phyloP scores from a whole-genome alignment of 805 yeast genomes.

The Yamadazyma ubonensis region DNA sequence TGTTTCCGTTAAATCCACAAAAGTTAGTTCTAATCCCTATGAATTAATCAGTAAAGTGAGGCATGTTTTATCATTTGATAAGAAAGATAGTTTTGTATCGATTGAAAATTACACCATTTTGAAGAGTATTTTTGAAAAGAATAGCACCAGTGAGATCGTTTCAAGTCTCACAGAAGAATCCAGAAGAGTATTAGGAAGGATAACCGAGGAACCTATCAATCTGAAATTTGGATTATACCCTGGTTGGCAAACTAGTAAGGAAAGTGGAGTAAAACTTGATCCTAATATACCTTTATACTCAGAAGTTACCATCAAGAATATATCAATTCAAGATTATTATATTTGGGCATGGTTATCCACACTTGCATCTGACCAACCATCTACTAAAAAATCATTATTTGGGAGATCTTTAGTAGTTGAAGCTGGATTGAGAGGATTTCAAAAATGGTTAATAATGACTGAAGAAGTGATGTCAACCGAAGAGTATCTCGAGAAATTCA shows the following conservation, averaged over 20 bases:
- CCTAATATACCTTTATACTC: constrained; percentile 38
- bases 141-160: constrained; percentile 52
- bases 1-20: constrained; percentile 56
- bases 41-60: constrained; percentile 55
- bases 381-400: constrained; percentile 61
- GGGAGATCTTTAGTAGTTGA: constrained; percentile 83
- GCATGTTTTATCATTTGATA: constrained; percentile 62
- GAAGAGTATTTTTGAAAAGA: constrained; percentile 65
- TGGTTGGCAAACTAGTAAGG: constrained; percentile 30
- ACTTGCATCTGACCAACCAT: constrained; percentile 70
- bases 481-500: constrained; percentile 30
- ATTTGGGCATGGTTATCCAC: constrained; percentile 91
- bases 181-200: constrained; percentile 49
- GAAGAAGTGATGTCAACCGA: constrained; percentile 54
- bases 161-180: constrained; percentile 74
- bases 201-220: constrained; percentile 35
- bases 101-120: constrained; percentile 76
- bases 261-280: constrained; percentile 17
- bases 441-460: constrained; percentile 75
- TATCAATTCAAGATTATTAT: constrained; percentile 80
- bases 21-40: constrained; percentile 46
- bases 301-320: constrained; percentile 48
- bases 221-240: constrained; percentile 40
- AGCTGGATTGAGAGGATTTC: constrained; percentile 74
- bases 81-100: constrained; percentile 66